Evolutionary conservation across 1,139 yeast species (phyloP), one percentile per base, ranked within the genome.

Genomic region (Suhomyces taliae): DNA sequence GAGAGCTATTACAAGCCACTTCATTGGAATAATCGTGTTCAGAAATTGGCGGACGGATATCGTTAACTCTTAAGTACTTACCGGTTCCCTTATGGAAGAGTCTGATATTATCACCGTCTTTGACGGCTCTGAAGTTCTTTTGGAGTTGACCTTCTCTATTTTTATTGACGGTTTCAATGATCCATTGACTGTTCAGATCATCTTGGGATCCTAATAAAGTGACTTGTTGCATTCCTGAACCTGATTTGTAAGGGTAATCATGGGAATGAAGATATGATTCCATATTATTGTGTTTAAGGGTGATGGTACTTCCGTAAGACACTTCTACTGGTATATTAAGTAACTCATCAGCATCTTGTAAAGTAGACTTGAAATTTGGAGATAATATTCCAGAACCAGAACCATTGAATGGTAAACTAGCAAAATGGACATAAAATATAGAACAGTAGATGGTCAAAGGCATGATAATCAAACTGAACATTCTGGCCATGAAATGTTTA

Each of bases 21-120:
- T 87, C 93, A 52, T 72, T 78, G 55, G 89, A 83, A 60, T 88
- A 87, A 37, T 89, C 96, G 58, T 85, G 88, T 55, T 87, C 95
- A 2, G 90, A 79, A 27, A 87, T 75, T 6, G 95, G 95, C 0
- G 96, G 93, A 49, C 85, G 76, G 3, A 74, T 67, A 37, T 81
- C 78, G 49, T 71, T 78, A 6, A 85, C 84, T 45, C 81, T 80
- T 34, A 90, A 67, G 41, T 81, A 78, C 46, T 78, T 76, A 6
- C 84, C 81, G 0, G 96, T 84, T 3, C 57, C 54, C 45, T 75
- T 74, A 58, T 90, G 96, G 63, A 78, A 81, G 15, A 90, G 62
- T 48, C 82, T 71, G n/a, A 88, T 66, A 7, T 66, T 66, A 41
- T 75, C 80, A 7, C 82, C 82, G 53, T 79, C 74, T 44, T 67